Evolutionary conservation across 75 land plant genomes (phyloP), one percentile per base, ranked within the genome.

Genomic region (Pinus albicaulis): DNA sequence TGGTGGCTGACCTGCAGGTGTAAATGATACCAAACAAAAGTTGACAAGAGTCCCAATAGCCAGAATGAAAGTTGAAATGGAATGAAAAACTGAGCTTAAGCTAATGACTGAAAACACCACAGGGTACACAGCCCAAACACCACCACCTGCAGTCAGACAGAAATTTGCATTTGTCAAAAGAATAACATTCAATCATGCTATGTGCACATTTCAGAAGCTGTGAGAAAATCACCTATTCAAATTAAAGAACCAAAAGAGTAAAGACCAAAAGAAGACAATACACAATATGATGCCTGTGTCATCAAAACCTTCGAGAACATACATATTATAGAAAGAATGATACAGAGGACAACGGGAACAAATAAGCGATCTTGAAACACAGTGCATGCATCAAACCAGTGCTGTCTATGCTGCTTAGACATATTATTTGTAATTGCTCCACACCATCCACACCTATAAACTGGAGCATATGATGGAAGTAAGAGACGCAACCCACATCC

Each of bases 381-480:
- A 69, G 77, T 83, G 88, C 92, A 86, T 25, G 68, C 13, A 59
- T 61, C 55, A 77, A 79, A 85, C 66, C 76, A 61, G 62, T 74
- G 56, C 22, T 55, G 48, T 36, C 78, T 87, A 61, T 68, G 74
- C 64, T 86, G 77, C 65, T 59, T 13, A 38, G 80, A 28, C 36
- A 78, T 90, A 71, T 82, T 76, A 28, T 84, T 80, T 59, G 99
- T 90, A 76, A 98, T 85, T 36, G 99, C 99, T 58, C 99, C 99
- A 86, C 99, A 98, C 90, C 95, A 98, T 56, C 94, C 96, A 81
- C 99, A 95, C 86, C 88, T 98, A 84, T 87, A 98, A 74, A 89
- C 70, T 34, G 91, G 90, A n/a, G 89, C 74, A 75, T 73, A 81
- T 0, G 81, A 82, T 68, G 87, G 79, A 63, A 90, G 86, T 58